Percentiles rank a stretch among this genome's conserved stretches.
phyloP scores from a whole-genome alignment of 257 asterid genomes.

The Striga asiatica region DNA sequence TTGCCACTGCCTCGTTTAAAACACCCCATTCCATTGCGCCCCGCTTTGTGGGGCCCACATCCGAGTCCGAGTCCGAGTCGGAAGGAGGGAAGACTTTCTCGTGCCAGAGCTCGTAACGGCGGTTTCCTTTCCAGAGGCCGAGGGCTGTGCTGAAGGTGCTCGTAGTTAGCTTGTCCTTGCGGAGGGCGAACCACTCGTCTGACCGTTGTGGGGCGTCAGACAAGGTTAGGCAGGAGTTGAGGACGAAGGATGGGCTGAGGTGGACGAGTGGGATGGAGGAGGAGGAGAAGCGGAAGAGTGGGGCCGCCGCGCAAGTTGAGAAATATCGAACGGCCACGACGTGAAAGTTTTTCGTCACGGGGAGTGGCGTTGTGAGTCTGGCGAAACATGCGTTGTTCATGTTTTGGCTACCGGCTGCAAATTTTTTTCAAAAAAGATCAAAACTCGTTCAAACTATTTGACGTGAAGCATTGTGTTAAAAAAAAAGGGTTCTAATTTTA shows the following conservation, averaged over 20 bases:
- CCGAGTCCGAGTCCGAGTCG: slow-evolving; percentile 10
- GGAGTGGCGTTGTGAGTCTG: slow-evolving; percentile 47
- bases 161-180: slow-evolving; percentile 83
- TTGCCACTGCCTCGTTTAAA: slow-evolving; percentile 65
- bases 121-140: slow-evolving; percentile 89
- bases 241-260: slow-evolving; percentile 26
- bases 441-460: no score
- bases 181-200: slow-evolving; percentile 93
- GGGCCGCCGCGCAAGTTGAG: slow-evolving; percentile 49
- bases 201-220: slow-evolving; percentile 79
- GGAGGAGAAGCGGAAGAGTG: slow-evolving; percentile 26
- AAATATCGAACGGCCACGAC: slow-evolving; percentile 31
- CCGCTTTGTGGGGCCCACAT: slow-evolving; percentile 23
- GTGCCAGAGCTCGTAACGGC: slow-evolving; percentile 74
- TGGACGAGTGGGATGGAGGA: slow-evolving; percentile 20
- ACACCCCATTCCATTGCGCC: slow-evolving; percentile 97
- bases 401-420: slow-evolving; percentile 14
- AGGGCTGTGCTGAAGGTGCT: slow-evolving; percentile 92
- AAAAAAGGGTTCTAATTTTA: no score
- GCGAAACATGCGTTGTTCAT: slow-evolving; percentile 59
- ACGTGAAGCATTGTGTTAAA: no score
- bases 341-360: slow-evolving; percentile 28
- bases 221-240: slow-evolving; percentile 38
- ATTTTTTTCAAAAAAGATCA: neutral
- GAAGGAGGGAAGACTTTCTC: slow-evolving; percentile 59